These are phyloP conservation scores for Multifurca ochricompacta DNA, from an alignment of 768 basidiomycete genomes.

Conservation along the genomic window DNA sequence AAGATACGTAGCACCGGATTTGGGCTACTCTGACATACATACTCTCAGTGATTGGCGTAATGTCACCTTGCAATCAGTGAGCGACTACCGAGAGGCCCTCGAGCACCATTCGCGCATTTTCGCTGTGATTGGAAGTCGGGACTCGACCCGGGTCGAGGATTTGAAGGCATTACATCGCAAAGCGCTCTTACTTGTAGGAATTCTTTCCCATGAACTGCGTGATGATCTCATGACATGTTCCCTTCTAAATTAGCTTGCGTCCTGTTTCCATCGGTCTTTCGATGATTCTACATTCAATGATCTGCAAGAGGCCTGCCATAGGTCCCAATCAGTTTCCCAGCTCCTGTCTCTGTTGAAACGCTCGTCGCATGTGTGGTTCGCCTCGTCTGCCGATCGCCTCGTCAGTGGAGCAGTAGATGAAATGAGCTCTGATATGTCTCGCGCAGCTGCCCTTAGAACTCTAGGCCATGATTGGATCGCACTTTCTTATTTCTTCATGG, in stretches of 20 bases:
- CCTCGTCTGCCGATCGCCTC: not conserved
- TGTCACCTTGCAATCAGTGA: slow-evolving; percentile 2
- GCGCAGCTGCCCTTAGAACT: not conserved
- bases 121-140: not conserved
- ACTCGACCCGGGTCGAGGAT: slow-evolving; percentile 6
- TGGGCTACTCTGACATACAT: slow-evolving; percentile 2
- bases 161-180: slow-evolving; percentile 4
- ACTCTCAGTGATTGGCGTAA: slow-evolving; percentile 11
- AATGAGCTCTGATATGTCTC: not conserved
- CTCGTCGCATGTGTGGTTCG: slow-evolving; percentile 12
- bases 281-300: slow-evolving; percentile 9
- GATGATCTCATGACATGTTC: not conserved
- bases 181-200: slow-evolving; percentile 4
- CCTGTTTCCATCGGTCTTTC: slow-evolving; percentile 14
- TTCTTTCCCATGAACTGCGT: too few species aligned
- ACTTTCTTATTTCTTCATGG: slow-evolving; percentile 49
- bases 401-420: not conserved
- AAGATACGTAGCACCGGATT: not conserved
- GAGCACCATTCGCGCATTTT: slow-evolving; percentile 9
- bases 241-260: slow-evolving; percentile 1
- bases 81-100: slow-evolving; percentile 1
- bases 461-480: slow-evolving; percentile 52
- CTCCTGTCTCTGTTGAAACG: slow-evolving; percentile 5
- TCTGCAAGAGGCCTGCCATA: not conserved
- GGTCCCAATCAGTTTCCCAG: not conserved